A percentile compares a stretch with the other conserved stretches of the same genome.
Conservation (phyloP, 2,329 filamentous ascomycete species). For the Seiridium unicorne region DNA sequence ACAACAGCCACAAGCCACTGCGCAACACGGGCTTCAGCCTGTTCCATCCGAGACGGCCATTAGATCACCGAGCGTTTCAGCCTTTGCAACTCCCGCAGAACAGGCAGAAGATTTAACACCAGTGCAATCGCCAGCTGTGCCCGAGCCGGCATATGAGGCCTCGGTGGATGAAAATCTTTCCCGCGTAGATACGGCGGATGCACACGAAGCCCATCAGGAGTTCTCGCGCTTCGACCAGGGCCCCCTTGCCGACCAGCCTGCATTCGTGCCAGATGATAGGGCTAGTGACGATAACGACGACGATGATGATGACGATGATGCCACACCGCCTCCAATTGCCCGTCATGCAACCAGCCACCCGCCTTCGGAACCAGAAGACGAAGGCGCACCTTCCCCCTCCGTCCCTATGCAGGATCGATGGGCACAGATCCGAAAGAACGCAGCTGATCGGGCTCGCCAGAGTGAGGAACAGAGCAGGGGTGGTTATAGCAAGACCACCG, state of each 20-base stretch:
- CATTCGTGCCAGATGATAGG: slow-evolving; percentile 67
- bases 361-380: slow-evolving; percentile 19
- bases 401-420: slow-evolving; percentile 70
- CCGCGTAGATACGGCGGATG: slow-evolving; percentile 58
- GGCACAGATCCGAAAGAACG: slow-evolving; percentile 95
- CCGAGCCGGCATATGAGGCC: slow-evolving; percentile 40
- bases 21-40: slow-evolving; percentile 21
- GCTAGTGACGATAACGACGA: slow-evolving; percentile 48
- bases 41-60: slow-evolving; percentile 19
- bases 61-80: slow-evolving; percentile 8
- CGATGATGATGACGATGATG: slow-evolving; percentile 44
- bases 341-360: slow-evolving; percentile 29
- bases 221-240: slow-evolving; percentile 81
- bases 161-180: slow-evolving; percentile 51
- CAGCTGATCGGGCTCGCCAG: slow-evolving; percentile 70
- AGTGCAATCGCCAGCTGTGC: slow-evolving; percentile 21
- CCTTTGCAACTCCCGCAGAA: slow-evolving; percentile 21
- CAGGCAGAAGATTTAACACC: slow-evolving; percentile 23
- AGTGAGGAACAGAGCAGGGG: slow-evolving; percentile 64
- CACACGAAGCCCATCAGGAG: slow-evolving; percentile 57
- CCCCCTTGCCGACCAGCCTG: slow-evolving; percentile 81
- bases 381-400: slow-evolving; percentile 27
- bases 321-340: slow-evolving; percentile 50
- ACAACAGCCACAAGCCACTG: slow-evolving; percentile 29
- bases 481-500: slow-evolving; percentile 54